phyloP scores from a whole-genome alignment of 192 early-diverging fungal genomes.

The Gonapodya prolifera region DNA sequence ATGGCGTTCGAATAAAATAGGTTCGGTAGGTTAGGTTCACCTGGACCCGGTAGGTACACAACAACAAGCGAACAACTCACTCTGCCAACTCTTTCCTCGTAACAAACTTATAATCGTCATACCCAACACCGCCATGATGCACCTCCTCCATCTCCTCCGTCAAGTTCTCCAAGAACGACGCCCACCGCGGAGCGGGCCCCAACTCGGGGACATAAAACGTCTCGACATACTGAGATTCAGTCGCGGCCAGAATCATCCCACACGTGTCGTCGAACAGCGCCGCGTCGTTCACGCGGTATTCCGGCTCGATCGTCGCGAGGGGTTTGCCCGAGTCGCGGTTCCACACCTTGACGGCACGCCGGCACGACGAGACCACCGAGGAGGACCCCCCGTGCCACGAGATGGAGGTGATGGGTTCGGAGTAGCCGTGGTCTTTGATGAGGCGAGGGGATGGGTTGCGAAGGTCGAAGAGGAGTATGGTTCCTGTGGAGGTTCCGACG shows the following conservation, averaged over 20 bases:
- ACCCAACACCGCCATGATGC: no score
- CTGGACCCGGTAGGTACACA: no score
- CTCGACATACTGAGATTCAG: slow-evolving; percentile 86
- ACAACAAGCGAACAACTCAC: not conserved
- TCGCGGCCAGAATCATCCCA: slow-evolving; percentile 83
- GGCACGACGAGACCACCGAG: slow-evolving; percentile 77
- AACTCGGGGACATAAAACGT: slow-evolving; percentile 84
- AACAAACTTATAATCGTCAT: slow-evolving; percentile 98
- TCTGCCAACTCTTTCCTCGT: slow-evolving; percentile 72
- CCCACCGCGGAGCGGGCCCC: slow-evolving; percentile 87
- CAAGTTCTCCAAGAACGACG: slow-evolving; percentile 88
- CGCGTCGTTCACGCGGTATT: slow-evolving; percentile 86
- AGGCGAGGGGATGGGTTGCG: slow-evolving; percentile 66
- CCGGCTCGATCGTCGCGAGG: slow-evolving; percentile 87
- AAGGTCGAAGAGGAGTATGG: slow-evolving; percentile 87
- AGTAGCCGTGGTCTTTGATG: slow-evolving; percentile 97
- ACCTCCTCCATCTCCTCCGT: slow-evolving; percentile 83
- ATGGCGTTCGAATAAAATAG: no score
- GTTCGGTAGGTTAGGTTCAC: no score
- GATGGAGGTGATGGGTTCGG: slow-evolving; percentile 78
- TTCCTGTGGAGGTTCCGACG: slow-evolving; percentile 83
- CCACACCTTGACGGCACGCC: slow-evolving; percentile 92
- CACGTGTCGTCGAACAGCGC: slow-evolving; percentile 59
- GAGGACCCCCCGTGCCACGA: slow-evolving; percentile 51
- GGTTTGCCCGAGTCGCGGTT: slow-evolving; percentile 55